A percentile compares a stretch with the other conserved stretches of the same genome.
phyloP scores from a whole-genome alignment of 441 rosid species.

The Syzygium malaccense region DNA sequence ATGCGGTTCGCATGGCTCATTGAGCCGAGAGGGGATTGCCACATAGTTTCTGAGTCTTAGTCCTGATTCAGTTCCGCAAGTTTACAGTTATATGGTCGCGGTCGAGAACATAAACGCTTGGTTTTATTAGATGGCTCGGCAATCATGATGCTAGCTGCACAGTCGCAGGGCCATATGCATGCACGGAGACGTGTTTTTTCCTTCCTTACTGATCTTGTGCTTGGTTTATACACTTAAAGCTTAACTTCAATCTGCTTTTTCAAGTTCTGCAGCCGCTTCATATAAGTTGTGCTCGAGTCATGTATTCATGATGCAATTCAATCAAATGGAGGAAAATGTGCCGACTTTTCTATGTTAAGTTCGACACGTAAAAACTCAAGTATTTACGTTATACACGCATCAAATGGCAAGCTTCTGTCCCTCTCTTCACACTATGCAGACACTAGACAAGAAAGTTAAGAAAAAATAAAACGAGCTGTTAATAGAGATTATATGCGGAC shows the following conservation, averaged over 20 bases:
- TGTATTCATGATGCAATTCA: not conserved
- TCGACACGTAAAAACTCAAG: not conserved
- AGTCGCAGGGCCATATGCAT: not conserved
- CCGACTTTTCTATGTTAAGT: not conserved
- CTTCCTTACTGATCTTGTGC: not conserved
- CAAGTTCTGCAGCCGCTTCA: not conserved
- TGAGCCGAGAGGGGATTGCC: not conserved
- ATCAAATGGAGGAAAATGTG: not conserved
- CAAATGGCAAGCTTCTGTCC: not conserved
- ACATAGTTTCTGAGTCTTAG: not conserved
- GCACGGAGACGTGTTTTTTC: not conserved
- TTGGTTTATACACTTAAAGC: not conserved
- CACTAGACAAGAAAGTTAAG: not conserved
- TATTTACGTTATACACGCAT: not conserved
- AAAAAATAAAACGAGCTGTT: not conserved
- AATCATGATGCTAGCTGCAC: not conserved
- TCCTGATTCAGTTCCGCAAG: not conserved
- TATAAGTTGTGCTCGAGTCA: not conserved
- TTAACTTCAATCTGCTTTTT: not conserved
- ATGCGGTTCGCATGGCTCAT: not conserved
- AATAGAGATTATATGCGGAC: not conserved
- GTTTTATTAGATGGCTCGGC: not conserved
- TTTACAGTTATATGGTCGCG: not conserved
- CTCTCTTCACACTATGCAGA: not conserved
- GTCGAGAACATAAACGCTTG: too few species aligned